Evolutionary conservation across 2,329 filamentous ascomycete genomes (phyloP).

Genomic region (Plenodomus lindquistii): DNA sequence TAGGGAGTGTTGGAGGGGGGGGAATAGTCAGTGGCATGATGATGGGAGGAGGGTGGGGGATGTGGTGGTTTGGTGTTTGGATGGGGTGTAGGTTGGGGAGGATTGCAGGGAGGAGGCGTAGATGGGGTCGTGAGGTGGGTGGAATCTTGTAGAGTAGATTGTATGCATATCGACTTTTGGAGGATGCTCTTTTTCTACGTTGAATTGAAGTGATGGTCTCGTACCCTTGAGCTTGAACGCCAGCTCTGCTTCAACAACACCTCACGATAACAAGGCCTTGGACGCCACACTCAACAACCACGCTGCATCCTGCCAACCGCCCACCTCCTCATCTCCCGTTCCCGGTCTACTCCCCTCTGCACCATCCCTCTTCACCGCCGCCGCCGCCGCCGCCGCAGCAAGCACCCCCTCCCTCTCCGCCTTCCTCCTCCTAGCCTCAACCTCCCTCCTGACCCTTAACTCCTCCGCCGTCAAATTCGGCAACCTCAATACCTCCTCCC

Average conservation of each 20-base stretch:
- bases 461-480: slow-evolving; percentile 45
- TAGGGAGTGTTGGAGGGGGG: slow-evolving; percentile 61
- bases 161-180: no score
- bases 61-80: slow-evolving; percentile 62
- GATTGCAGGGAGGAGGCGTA: no score
- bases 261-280: slow-evolving; percentile 43
- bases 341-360: slow-evolving; percentile 19
- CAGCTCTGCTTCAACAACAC: no score
- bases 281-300: slow-evolving; percentile 61
- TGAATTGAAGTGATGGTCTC: no score
- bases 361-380: slow-evolving; percentile 30
- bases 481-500: slow-evolving; percentile 8
- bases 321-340: slow-evolving; percentile 37
- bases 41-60: slow-evolving; percentile 65
- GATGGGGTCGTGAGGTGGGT: neutral
- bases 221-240: no score
- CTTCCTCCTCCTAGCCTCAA: slow-evolving; percentile 43
- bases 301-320: slow-evolving; percentile 62
- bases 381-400: slow-evolving; percentile 37
- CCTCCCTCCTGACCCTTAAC: slow-evolving; percentile 40
- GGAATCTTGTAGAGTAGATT: neutral
- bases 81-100: slow-evolving; percentile 7
- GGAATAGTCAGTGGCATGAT: slow-evolving; percentile 66
- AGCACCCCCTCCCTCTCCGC: slow-evolving; percentile 42
- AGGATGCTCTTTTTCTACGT: no score